These are phyloP conservation scores for Tylopilus orsonianus DNA, from an alignment of 1,284 basidiomycete species.

Conservation along the genomic window DNA sequence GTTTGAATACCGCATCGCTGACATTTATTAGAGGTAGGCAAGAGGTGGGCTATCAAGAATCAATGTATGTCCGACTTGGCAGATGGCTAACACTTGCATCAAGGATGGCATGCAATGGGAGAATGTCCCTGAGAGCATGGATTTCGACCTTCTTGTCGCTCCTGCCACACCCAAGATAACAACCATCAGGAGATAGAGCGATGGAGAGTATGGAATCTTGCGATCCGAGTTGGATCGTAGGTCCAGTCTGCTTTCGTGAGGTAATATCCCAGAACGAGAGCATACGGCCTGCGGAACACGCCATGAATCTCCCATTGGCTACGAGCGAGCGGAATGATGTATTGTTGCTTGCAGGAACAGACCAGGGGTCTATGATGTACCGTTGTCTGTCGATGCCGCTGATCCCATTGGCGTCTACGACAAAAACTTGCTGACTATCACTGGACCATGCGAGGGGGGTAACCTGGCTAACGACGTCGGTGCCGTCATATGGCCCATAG, in stretches of 20 bases:
- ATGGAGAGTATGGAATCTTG: conserved; percentile 2
- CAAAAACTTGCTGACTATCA: not conserved
- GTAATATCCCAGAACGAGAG: conserved; percentile 15
- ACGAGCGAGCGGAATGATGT: not conserved
- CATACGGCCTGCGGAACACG: not conserved
- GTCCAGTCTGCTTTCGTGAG: not conserved
- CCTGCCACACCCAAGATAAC: conserved; percentile 13
- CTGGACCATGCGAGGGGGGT: conserved; percentile 5
- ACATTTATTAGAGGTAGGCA: conserved; percentile 12
- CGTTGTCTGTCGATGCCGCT: too few relatives aligned
- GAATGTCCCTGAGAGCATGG: conserved; percentile 9
- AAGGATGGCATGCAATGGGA: conserved; percentile 8
- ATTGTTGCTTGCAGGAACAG: not conserved
- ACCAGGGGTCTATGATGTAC: too few relatives aligned
- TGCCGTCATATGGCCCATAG: too few relatives aligned
- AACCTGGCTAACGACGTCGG: too few relatives aligned
- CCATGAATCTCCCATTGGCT: conserved; percentile 13
- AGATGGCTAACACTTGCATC: conserved; percentile 7
- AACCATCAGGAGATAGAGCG: conserved; percentile 5
- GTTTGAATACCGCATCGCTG: not conserved
- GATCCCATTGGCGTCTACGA: too few relatives aligned
- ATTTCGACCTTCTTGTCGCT: conserved; percentile 10
- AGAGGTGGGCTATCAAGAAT: conserved; percentile 1
- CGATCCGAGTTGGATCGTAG: conserved; percentile 1
- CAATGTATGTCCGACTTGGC: not conserved